These are phyloP conservation scores for Thraustochytrium sp. DNA, from an alignment of 352 stramenopile species.

Conservation along the genomic window DNA sequence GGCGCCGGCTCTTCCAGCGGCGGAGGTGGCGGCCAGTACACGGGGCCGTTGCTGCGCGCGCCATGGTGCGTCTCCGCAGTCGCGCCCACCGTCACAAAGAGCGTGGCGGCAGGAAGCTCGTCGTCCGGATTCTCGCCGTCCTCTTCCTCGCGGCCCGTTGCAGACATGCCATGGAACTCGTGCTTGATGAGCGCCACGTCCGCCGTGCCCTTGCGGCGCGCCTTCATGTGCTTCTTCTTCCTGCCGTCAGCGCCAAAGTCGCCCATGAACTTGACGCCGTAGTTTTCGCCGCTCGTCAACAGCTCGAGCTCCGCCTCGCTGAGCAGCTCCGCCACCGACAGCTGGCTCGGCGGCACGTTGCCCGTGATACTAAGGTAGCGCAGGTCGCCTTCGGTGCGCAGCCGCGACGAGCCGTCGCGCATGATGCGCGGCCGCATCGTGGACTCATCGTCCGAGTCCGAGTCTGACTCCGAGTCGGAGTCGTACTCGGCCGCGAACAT, in stretches of 20 bases:
- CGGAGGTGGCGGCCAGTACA: not conserved
- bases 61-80: not conserved
- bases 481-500: not conserved
- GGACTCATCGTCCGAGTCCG: not conserved
- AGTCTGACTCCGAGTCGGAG: not conserved
- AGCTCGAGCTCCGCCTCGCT: not conserved
- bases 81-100: constrained; percentile 41
- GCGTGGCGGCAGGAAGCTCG: not conserved
- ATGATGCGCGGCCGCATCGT: not conserved
- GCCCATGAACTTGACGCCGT: not conserved
- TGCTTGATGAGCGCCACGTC: constrained; percentile 46
- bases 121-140: constrained; percentile 41
- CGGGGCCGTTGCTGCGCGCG: not conserved
- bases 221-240: constrained; percentile 35
- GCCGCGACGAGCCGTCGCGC: not conserved
- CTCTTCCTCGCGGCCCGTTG: constrained; percentile 45
- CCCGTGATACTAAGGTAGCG: constrained; percentile 17
- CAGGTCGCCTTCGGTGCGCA: not conserved
- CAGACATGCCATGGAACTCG: constrained; percentile 47
- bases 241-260: not conserved
- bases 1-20: not conserved
- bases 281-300: constrained; percentile 7
- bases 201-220: not conserved
- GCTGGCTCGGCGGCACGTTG: constrained; percentile 3
- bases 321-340: not conserved